Conservation (phyloP, 495 filamentous ascomycete species). For the Neurospora sp. region DNA sequence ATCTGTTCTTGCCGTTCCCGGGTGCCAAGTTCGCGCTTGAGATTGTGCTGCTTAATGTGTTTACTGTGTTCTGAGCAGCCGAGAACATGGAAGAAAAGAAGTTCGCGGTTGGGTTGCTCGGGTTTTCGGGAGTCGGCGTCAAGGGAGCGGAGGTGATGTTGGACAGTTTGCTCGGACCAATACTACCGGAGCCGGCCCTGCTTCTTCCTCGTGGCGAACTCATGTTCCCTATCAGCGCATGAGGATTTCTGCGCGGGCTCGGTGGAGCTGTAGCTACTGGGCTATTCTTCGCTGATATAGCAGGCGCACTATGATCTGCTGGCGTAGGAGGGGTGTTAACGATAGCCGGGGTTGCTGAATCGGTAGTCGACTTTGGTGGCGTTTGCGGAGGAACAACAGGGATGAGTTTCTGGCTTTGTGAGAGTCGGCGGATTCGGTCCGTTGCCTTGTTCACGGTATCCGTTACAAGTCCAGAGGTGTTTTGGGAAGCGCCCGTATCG, state of each 20-base stretch:
- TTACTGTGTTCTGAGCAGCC: constrained; percentile 91
- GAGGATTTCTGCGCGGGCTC: constrained; percentile 23
- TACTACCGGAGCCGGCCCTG: constrained; percentile 52
- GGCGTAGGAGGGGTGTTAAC: constrained; percentile 50
- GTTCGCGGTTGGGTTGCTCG: constrained; percentile 37
- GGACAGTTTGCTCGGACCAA: constrained; percentile 82
- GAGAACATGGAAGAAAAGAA: constrained; percentile 94
- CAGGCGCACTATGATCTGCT: constrained; percentile 25
- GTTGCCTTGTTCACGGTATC: constrained; percentile 6
- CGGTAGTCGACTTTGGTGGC: constrained; percentile 24
- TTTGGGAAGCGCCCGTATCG: constrained; percentile 8
- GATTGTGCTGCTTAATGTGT: constrained; percentile 69
- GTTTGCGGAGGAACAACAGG: constrained; percentile 32
- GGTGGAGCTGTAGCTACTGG: constrained; percentile 9
- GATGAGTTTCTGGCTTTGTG: constrained; percentile 25
- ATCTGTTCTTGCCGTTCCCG: constrained; percentile 29
- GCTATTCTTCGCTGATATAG: not conserved
- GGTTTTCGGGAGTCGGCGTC: constrained; percentile 56
- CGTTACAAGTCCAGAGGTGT: not conserved
- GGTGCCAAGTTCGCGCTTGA: constrained; percentile 44
- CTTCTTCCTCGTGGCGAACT: constrained; percentile 46
- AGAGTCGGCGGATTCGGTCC: constrained; percentile 15
- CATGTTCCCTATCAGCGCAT: constrained; percentile 52
- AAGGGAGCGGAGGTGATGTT: constrained; percentile 63
- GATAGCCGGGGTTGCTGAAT: constrained; percentile 35